These are phyloP conservation scores for Scleroderma bovista DNA, from an alignment of 768 basidiomycete genomes.

Conservation along the genomic window DNA sequence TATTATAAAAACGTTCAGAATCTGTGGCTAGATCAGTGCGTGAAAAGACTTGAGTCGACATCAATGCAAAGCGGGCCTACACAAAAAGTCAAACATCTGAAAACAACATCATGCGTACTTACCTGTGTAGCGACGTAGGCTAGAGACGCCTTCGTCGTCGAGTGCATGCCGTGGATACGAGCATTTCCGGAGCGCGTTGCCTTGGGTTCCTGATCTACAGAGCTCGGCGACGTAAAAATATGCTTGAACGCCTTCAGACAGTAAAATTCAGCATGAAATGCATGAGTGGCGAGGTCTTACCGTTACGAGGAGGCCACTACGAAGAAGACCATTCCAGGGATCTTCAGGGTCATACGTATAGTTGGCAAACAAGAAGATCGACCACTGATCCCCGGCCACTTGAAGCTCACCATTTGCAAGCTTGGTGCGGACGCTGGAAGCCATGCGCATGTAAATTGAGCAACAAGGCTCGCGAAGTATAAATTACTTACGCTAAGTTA, in stretches of 20 bases:
- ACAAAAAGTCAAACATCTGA: not conserved
- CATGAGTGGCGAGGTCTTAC: no score
- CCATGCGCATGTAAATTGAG: no score
- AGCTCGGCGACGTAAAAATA: slow-evolving; percentile 28
- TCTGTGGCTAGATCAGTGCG: slow-evolving; percentile 15
- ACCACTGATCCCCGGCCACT: slow-evolving; percentile 23
- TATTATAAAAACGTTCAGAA: slow-evolving; percentile 20
- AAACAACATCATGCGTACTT: not conserved
- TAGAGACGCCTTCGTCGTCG: slow-evolving; percentile 12
- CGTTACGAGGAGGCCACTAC: slow-evolving; percentile 2
- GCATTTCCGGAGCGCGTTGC: slow-evolving; percentile 22
- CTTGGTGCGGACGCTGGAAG: not conserved
- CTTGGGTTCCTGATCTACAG: slow-evolving; percentile 21
- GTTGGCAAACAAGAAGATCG: slow-evolving; percentile 14
- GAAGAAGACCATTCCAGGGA: slow-evolving; percentile 22
- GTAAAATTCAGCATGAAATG: no score
- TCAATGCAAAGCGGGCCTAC: slow-evolving; percentile 14
- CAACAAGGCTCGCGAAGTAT: not conserved
- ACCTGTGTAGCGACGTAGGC: slow-evolving; percentile 19
- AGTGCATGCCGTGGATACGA: slow-evolving; percentile 12
- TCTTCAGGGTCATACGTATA: slow-evolving; percentile 18
- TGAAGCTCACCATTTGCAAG: slow-evolving; percentile 8
- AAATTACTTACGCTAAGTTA: slow-evolving; percentile 7
- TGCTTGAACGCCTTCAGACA: slow-evolving; percentile 20
- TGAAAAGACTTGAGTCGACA: slow-evolving; percentile 12